Conservation (phyloP, 164 flowering plant genomes). For the Stephania yunnanensis region DNA sequence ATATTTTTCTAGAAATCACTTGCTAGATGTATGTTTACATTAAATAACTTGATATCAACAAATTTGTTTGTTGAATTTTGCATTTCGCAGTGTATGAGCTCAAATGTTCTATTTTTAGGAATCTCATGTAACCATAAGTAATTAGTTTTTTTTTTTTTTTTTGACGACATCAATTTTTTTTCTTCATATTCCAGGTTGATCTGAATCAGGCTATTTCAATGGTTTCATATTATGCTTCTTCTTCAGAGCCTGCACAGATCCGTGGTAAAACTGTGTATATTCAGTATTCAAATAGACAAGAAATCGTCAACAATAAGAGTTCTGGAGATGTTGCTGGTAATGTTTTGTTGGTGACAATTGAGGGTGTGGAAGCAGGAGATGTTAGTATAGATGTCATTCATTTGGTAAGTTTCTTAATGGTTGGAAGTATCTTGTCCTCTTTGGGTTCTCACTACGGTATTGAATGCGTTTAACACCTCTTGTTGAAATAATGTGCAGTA, state of each 20-base stretch:
- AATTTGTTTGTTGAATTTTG: not conserved
- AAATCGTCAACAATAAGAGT: conserved; percentile 81
- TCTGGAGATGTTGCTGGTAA: conserved; percentile 84
- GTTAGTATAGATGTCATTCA: conserved; percentile 92
- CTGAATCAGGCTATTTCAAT: conserved; percentile 77
- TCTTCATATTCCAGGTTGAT: conserved; percentile 45
- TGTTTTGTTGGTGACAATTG: conserved; percentile 82
- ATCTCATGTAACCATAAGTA: not conserved
- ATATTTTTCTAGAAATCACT: too few species aligned
- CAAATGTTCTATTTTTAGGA: not conserved
- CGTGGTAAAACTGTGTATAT: conserved; percentile 86
- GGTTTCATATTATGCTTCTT: conserved; percentile 86
- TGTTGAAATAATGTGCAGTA: not conserved
- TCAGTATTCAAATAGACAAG: conserved; percentile 84
- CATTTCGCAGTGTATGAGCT: not conserved
- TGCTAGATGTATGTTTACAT: too few species aligned
- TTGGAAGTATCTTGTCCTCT: not conserved
- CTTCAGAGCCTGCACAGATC: conserved; percentile 83
- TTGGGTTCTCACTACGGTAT: not conserved
- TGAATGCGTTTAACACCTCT: not conserved
- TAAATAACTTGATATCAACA: not conserved
- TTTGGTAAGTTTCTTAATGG: conserved; percentile 46
- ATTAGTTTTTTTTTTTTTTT: too few species aligned
- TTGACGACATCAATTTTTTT: not conserved
- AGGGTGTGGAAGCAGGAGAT: conserved; percentile 84